phyloP scores from a whole-genome alignment of 1,139 yeast genomes.

The Oligophagozyma castellii region DNA sequence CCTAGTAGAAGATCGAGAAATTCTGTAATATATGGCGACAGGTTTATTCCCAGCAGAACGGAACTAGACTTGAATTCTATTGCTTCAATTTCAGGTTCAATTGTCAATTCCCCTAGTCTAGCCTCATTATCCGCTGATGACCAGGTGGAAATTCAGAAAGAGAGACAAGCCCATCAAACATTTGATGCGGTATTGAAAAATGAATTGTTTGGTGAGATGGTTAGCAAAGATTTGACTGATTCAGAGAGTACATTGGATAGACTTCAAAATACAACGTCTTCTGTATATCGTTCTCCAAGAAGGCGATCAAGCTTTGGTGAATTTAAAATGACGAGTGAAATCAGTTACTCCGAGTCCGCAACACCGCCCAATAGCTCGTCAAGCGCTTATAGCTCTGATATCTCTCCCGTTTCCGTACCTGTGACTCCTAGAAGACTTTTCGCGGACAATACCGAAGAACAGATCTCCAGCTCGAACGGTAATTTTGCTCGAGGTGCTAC shows the following conservation, averaged over 20 bases:
- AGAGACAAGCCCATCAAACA: constrained; percentile 75
- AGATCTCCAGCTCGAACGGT: constrained; percentile 35
- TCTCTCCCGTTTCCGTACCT: constrained; percentile 15
- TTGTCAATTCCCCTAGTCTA: constrained; percentile 6
- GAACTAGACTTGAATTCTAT: constrained; percentile 88
- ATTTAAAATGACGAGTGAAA: background rate
- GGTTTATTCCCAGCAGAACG: constrained; percentile 76
- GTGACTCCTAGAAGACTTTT: constrained; percentile 26
- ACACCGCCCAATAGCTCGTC: constrained; percentile 3
- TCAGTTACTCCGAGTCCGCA: background rate
- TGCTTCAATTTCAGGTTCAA: constrained; percentile 42
- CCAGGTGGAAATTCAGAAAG: constrained; percentile 54
- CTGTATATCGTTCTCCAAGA: too few relatives aligned
- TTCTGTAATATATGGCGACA: constrained; percentile 42
- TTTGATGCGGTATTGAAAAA: constrained; percentile 78
- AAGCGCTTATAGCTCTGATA: background rate
- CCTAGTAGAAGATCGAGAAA: constrained; percentile 21
- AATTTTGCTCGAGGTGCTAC: constrained; percentile 36
- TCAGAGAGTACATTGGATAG: constrained; percentile 19
- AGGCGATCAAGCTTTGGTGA: constrained; percentile 3
- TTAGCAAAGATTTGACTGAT: constrained; percentile 22
- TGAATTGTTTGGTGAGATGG: constrained; percentile 81
- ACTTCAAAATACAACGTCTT: constrained; percentile 16
- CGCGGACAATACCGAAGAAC: constrained; percentile 9
- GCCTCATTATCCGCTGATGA: constrained; percentile 29